Conservation (phyloP, 2,329 filamentous ascomycete species). For the Ceratocystis papillata region DNA sequence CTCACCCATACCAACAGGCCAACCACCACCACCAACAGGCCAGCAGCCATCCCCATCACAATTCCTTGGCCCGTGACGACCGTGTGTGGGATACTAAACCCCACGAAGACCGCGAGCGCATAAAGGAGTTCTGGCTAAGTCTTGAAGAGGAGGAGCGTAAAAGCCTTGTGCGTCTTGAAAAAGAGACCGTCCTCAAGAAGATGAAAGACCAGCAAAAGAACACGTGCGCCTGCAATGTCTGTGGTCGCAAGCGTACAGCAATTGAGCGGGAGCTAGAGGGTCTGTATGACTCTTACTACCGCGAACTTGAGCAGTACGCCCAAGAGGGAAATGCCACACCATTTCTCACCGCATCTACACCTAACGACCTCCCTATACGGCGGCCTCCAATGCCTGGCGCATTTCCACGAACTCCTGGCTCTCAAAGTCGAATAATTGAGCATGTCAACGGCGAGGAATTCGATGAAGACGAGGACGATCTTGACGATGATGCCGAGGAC, state of each 20-base stretch:
- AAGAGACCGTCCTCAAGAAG: constrained; percentile 93
- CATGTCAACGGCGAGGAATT: constrained; percentile 43
- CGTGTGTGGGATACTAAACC: constrained; percentile 91
- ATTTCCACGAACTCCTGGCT: constrained; percentile 57
- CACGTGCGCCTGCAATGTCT: constrained; percentile 95
- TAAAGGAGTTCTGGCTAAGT: constrained; percentile 96
- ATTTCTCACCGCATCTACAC: constrained; percentile 27
- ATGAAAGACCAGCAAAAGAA: constrained; percentile 99
- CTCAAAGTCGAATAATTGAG: constrained; percentile 62
- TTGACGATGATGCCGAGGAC: constrained; percentile 45
- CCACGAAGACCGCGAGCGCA: constrained; percentile 87
- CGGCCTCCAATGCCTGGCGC: constrained; percentile 47
- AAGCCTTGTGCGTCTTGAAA: constrained; percentile 93
- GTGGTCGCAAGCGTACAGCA: constrained; percentile 86
- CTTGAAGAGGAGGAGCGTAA: constrained; percentile 90
- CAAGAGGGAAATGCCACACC: constrained; percentile 37
- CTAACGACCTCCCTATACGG: constrained; percentile 52
- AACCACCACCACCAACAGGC: constrained; percentile 7
- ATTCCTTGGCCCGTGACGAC: constrained; percentile 17
- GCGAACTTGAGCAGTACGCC: constrained; percentile 94
- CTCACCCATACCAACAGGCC: constrained; percentile 1
- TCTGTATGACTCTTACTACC: constrained; percentile 95
- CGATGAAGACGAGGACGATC: constrained; percentile 46
- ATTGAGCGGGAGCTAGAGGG: constrained; percentile 98
- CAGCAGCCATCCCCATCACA: constrained; percentile 10